Evolutionary conservation across 169 alveolate species (phyloP), one percentile per base, ranked within the genome.

Genomic region (Besnoitia besnoiti): DNA sequence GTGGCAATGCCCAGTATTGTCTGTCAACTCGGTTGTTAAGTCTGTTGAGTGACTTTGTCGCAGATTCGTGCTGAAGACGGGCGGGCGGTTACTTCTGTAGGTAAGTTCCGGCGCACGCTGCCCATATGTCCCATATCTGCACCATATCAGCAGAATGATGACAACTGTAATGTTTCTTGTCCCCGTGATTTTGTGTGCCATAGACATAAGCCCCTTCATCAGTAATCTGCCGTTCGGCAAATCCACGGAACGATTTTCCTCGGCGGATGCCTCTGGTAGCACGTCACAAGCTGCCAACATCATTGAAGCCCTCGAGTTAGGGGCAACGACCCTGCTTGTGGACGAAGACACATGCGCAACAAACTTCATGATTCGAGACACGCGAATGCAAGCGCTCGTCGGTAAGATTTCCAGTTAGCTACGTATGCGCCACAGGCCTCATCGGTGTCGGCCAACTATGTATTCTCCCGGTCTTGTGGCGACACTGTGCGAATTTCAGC

Each of bases 241-340:
- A 90, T 93, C 91, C 80, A 73, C 92, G 47, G 67, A 89, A n/a
- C 62, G 51, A 19, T 90, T 90, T 75, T 87, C 85, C 40, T 90
- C 89, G 27, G 90, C 91, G 19, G 97, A 96, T 59, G 98, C 98
- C 19, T 93, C 96, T 10, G 97, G 97, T 39, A 91, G 96, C 67
- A 96, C 97, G 40, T 93, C 96, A 3, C 98, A 96, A 93, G 98
- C 98, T 14, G 97, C 98, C 46, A 94, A 90, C 76, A 96, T 96
- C 47, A 93, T 94, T 93, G 98, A 96, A 51, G 96, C 97, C 27
- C 44, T 96, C 30, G 98, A 96, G 92, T 85, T 94, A 88, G 98
- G 98, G 12, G 92, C 94, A 4, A 80, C 93, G 35, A 85, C 94
- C 40, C 85, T 94, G 61, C 90, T 95, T 49, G 82, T 95, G 14